Evolutionary conservation across 768 basidiomycete genomes (phyloP).

Genomic region (Postia placenta): DNA sequence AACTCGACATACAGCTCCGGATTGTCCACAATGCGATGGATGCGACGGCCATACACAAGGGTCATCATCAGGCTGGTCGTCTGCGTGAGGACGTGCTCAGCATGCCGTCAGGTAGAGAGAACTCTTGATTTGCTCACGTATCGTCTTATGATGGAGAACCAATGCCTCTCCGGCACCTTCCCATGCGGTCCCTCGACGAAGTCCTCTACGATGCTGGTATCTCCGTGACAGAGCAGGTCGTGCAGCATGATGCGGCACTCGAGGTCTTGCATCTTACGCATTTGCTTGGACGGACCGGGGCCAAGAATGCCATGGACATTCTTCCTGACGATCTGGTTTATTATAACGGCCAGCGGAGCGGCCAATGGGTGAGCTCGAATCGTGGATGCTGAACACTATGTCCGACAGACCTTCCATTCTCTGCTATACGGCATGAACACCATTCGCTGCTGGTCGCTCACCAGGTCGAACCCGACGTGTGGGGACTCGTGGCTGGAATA

Average conservation of each 20-base stretch:
- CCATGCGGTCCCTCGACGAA: not conserved
- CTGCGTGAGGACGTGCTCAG: not conserved
- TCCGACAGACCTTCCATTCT: constrained; percentile 25
- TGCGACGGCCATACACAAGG: not conserved
- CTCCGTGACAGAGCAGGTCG: constrained; percentile 19
- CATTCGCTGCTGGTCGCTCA: constrained; percentile 24
- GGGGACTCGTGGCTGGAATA: constrained; percentile 25
- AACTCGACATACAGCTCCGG: constrained; percentile 1
- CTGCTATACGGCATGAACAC: constrained; percentile 24
- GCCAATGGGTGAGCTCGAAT: no score
- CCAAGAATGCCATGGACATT: constrained; percentile 20
- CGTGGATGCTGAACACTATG: not conserved
- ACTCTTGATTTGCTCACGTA: constrained; percentile 16
- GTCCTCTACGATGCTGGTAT: not conserved
- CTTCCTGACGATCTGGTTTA: not conserved
- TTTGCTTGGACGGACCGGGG: constrained; percentile 20
- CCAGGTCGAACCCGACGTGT: constrained; percentile 26
- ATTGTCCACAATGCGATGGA: not conserved
- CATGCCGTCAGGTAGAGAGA: not conserved
- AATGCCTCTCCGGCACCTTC: constrained; percentile 17
- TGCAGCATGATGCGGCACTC: constrained; percentile 23
- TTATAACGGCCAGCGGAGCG: not conserved
- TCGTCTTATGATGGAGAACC: constrained; percentile 24
- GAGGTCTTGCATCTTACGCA: constrained; percentile 20
- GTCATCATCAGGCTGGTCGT: not conserved